Conservation (phyloP, 371 early-diverging fungal species). For the Rhizopus delemar region DNA sequence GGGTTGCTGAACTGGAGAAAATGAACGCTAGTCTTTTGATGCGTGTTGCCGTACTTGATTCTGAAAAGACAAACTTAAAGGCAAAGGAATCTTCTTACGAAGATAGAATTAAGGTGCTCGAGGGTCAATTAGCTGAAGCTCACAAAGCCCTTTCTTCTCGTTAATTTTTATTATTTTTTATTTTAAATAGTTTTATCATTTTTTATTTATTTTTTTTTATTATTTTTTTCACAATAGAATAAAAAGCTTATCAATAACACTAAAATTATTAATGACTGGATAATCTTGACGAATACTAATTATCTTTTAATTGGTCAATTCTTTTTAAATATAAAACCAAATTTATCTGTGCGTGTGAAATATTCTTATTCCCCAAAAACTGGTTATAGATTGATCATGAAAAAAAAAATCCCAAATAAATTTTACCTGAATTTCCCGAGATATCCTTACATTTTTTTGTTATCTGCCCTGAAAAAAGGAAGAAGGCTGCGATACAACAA, state of each 20-base stretch:
- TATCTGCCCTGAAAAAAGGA: too few species aligned
- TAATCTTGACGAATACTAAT: too few species aligned
- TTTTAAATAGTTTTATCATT: background rate
- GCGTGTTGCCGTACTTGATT: constrained; percentile 71
- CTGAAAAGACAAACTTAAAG: constrained; percentile 59
- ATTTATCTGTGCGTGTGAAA: too few species aligned
- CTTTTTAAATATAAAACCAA: too few species aligned
- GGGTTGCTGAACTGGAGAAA: constrained; percentile 72
- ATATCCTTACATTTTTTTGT: too few species aligned
- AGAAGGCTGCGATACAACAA: too few species aligned
- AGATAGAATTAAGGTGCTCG: constrained; percentile 63
- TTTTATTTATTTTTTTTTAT: constrained; percentile 2
- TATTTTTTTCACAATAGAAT: constrained; percentile 1
- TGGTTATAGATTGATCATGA: too few species aligned
- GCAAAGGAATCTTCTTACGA: constrained; percentile 65
- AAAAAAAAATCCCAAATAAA: too few species aligned
- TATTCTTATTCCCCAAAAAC: too few species aligned
- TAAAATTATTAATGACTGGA: too few species aligned
- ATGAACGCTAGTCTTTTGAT: constrained; percentile 66
- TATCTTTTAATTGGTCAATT: too few species aligned
- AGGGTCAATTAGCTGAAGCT: constrained; percentile 66
- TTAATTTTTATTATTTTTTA: constrained; percentile 15
- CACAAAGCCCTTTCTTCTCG: constrained; percentile 48
- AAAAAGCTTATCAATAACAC: background rate
- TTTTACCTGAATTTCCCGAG: too few species aligned